Evolutionary conservation across 179 eudicot species (phyloP).

Genomic region (Beta corolliflora): DNA sequence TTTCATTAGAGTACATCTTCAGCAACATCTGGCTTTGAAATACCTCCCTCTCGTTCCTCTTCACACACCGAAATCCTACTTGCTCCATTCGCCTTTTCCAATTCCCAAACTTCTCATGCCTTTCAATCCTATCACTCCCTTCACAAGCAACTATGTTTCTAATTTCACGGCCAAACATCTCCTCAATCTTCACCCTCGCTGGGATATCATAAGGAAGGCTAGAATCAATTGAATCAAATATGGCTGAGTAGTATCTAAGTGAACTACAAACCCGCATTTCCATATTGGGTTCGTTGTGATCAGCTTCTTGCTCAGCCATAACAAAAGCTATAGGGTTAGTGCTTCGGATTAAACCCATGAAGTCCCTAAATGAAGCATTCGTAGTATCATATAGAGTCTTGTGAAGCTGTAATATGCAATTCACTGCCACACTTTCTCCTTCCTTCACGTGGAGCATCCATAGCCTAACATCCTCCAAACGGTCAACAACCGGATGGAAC

Average conservation of each 20-base stretch:
- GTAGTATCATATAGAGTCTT: conserved; percentile 67
- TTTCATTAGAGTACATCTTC: conserved; percentile 65
- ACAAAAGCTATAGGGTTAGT: conserved; percentile 58
- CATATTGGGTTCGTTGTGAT: conserved; percentile 51
- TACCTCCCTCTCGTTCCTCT: conserved; percentile 58
- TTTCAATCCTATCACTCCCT: conserved; percentile 77
- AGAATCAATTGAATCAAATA: conserved; percentile 66
- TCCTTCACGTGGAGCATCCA: conserved; percentile 99
- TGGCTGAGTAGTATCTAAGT: conserved; percentile 69
- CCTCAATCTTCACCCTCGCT: conserved; percentile 72
- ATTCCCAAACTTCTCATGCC: conserved; percentile 64
- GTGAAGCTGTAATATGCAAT: conserved; percentile 77
- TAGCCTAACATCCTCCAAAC: conserved; percentile 83
- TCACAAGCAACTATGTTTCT: conserved; percentile 86
- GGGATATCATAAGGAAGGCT: conserved; percentile 57
- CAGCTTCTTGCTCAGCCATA: conserved; percentile 82
- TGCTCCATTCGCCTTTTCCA: conserved; percentile 71
- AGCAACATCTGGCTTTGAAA: conserved; percentile 72
- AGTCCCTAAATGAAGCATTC: conserved; percentile 57
- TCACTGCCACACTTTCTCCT: conserved; percentile 72
- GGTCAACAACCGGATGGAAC: conserved; percentile 89
- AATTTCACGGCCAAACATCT: conserved; percentile 74
- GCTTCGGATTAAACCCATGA: conserved; percentile 73
- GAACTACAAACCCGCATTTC: conserved; percentile 66
- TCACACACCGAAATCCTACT: conserved; percentile 59